Conservation (phyloP, 768 basidiomycete species). For the Podaxis pistillaris region DNA sequence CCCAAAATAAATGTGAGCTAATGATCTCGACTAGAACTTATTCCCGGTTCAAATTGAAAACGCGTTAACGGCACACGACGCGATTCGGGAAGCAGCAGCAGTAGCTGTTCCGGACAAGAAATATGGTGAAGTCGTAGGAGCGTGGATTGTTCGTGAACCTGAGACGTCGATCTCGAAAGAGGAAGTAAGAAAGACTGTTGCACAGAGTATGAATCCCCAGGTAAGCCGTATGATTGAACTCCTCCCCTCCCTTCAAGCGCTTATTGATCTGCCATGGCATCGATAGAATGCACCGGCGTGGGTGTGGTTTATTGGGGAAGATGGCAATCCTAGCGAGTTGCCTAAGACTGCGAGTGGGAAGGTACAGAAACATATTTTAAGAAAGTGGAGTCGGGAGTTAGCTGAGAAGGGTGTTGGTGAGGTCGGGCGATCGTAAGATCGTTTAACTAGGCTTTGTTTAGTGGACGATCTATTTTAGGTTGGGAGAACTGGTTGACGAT, state of each 20-base stretch:
- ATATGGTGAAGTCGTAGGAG: slow-evolving; percentile 81
- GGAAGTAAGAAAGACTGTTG: slow-evolving; percentile 53
- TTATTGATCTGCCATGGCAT: neutral
- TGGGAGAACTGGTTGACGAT: neutral
- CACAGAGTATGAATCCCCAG: slow-evolving; percentile 74
- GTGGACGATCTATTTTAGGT: neutral
- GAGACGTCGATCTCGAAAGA: slow-evolving; percentile 42
- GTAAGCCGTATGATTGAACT: slow-evolving; percentile 33
- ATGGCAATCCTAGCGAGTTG: slow-evolving; percentile 52
- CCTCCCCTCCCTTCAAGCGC: neutral
- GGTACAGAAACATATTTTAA: slow-evolving; percentile 77
- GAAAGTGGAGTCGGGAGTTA: slow-evolving; percentile 64
- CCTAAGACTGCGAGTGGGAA: slow-evolving; percentile 90
- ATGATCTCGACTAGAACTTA: slow-evolving; percentile 51
- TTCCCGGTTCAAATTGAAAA: slow-evolving; percentile 88
- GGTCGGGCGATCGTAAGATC: slow-evolving; percentile 14
- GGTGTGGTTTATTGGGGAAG: slow-evolving; percentile 83
- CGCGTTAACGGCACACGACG: slow-evolving; percentile 50
- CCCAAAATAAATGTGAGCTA: neutral
- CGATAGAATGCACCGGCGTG: slow-evolving; percentile 72
- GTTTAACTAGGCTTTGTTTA: neutral
- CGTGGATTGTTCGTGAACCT: slow-evolving; percentile 64
- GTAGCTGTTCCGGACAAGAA: slow-evolving; percentile 66
- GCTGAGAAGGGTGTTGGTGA: slow-evolving; percentile 44
- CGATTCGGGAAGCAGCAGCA: slow-evolving; percentile 69